phyloP scores from a whole-genome alignment of 176 grass and related monocot genomes.

The Saccharum officinarum region DNA sequence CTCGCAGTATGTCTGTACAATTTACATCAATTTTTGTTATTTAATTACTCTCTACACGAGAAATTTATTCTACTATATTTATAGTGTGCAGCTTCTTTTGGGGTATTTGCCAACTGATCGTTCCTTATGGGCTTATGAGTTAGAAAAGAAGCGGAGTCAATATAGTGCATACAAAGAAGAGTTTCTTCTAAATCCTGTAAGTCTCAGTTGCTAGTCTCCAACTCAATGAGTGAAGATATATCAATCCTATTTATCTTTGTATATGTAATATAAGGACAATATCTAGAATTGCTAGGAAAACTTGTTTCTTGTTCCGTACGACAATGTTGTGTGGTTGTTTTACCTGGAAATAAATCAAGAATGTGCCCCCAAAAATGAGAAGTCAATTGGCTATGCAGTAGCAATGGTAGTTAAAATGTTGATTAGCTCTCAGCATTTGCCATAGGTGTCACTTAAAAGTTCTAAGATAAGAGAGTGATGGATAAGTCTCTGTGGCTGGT shows the following conservation, averaged over 20 bases:
- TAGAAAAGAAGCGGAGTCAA: slow-evolving; percentile 83
- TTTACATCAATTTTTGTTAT: slow-evolving; percentile 15
- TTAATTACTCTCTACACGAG: slow-evolving; percentile 7
- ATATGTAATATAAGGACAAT: not conserved
- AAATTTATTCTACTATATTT: slow-evolving; percentile 78
- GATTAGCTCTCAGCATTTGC: not conserved
- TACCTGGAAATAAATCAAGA: not conserved
- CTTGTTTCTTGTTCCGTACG: not conserved
- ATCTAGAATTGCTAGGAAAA: not conserved
- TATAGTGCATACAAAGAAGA: slow-evolving; percentile 84
- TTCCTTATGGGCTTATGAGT: slow-evolving; percentile 72
- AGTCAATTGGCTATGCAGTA: not conserved
- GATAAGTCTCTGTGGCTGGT: too few species aligned
- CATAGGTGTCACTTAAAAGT: not conserved
- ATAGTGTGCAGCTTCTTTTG: slow-evolving; percentile 98
- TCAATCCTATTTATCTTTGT: not conserved
- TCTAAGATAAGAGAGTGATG: slow-evolving; percentile 13
- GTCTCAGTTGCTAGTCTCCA: slow-evolving; percentile 24
- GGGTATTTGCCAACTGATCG: slow-evolving; percentile 89
- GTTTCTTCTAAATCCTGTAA: slow-evolving; percentile 90
- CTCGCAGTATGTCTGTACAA: not conserved
- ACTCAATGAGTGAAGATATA: slow-evolving; percentile 8
- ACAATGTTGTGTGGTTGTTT: not conserved
- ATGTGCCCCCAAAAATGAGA: not conserved
- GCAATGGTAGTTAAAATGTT: not conserved